phyloP scores from a whole-genome alignment of 2,329 filamentous ascomycete genomes.

The Neofusicoccum sp. region DNA sequence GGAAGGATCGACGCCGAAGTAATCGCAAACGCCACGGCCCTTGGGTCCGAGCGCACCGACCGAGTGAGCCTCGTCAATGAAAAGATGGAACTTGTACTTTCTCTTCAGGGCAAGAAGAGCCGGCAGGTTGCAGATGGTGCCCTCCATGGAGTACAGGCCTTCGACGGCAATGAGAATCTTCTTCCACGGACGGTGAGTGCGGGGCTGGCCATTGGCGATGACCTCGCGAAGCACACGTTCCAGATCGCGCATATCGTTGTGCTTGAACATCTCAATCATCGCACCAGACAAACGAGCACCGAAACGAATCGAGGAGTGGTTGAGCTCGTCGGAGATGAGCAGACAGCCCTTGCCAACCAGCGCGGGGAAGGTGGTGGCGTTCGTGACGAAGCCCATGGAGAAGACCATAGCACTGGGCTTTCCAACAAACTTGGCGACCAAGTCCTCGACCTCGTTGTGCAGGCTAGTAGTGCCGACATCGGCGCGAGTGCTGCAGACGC shows the following conservation, averaged over 20 bases:
- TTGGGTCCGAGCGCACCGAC: constrained; percentile 86
- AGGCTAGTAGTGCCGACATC: constrained; percentile 88
- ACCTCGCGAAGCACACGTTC: constrained; percentile 84
- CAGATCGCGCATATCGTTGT: constrained; percentile 90
- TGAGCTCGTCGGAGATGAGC: constrained; percentile 94
- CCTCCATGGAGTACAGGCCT: constrained; percentile 98
- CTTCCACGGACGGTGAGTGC: constrained; percentile 98
- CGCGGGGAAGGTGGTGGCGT: constrained; percentile 87
- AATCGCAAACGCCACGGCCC: constrained; percentile 93
- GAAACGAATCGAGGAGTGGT: constrained; percentile 95
- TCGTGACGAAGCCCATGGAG: constrained; percentile 98
- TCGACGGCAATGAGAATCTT: constrained; percentile 97
- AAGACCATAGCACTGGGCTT: constrained; percentile 96
- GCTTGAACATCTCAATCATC: constrained; percentile 94
- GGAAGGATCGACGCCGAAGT: constrained; percentile 84
- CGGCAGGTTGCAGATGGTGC: constrained; percentile 97
- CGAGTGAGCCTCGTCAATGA: constrained; percentile 95
- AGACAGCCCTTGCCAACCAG: constrained; percentile 90
- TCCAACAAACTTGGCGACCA: constrained; percentile 87
- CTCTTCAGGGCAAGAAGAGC: constrained; percentile 82
- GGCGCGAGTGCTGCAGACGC: constrained; percentile 73
- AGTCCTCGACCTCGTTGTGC: constrained; percentile 81
- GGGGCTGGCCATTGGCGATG: constrained; percentile 93
- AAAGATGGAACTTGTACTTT: constrained; percentile 96
- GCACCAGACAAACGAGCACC: constrained; percentile 91